Base-by-base conservation (phyloP, 371 early-diverging fungal genomes). In the Mortierella sp. region DNA sequence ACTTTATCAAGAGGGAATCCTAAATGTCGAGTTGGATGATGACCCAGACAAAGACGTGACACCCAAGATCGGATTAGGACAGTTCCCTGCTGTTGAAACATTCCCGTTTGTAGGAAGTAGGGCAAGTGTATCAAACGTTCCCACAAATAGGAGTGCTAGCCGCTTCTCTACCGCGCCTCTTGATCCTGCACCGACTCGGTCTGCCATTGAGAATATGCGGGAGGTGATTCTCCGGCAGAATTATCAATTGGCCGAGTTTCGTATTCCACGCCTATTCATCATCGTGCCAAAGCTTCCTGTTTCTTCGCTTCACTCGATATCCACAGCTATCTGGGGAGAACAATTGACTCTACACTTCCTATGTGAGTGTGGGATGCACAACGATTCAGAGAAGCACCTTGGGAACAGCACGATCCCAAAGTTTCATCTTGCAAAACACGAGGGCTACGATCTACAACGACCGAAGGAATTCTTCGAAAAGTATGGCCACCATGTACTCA, bases 371-470 rank as follows among this genome's bases (percentile, higher is more conserved):
- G 69, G 69, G 1, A 63, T 36, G 32, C 63, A 61, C 36, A 1
- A 3, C 19, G 52, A 52, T 22, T 21, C 21, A 22, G 21, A 22
- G 52, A 62, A 55, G 0, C 24, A 52, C 41, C n/a, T 32, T 21
- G 52, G 33, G 4, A 11, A 15, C 21, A 50, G 33, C 28, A 24
- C 16, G 43, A 16, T 53, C n/a, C 67, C 22, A 22, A 33, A 63
- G 9, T 62, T 63, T 32, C 69, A 69, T 52, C 57, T 69, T 11
- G 69, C 69, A 8, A 50, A 57, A 15, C 69, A 69, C n/a, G 69
- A 61, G 22, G 69, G 69, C 16, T 69, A 69, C 38, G 63, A 69
- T 22, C 61, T 69, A 6, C 52, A 22, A 11, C 52, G 57, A 50
- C 69, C 62, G 1, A 53, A 11, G 3, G 69, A 69, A 32, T 69